These are phyloP conservation scores for Saturnispora diversa DNA, from an alignment of 805 yeast genomes.

Conservation along the genomic window DNA sequence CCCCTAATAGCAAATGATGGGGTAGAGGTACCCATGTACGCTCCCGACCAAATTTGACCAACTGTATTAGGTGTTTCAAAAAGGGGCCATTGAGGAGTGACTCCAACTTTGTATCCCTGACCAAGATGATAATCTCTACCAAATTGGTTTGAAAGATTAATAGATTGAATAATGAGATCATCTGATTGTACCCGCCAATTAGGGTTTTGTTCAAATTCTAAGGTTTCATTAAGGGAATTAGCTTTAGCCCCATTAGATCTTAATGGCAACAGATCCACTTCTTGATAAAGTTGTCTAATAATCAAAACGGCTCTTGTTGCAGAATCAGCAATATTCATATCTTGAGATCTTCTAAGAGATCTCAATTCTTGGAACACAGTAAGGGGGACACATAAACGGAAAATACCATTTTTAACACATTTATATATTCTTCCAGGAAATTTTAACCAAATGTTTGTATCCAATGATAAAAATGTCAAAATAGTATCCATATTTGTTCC, in stretches of 20 bases:
- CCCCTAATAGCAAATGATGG: slow-evolving; percentile 10
- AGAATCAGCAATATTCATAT: slow-evolving; percentile 67
- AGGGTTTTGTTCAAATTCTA: slow-evolving; percentile 65
- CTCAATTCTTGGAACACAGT: slow-evolving; percentile 73
- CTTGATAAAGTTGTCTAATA: slow-evolving; percentile 54
- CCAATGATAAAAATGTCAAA: slow-evolving; percentile 54
- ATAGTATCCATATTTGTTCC: slow-evolving; percentile 51
- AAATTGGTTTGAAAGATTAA: slow-evolving; percentile 30
- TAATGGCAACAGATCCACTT: slow-evolving; percentile 48
- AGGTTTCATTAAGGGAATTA: slow-evolving; percentile 58
- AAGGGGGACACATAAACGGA: slow-evolving; percentile 58
- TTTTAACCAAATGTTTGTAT: slow-evolving; percentile 74
- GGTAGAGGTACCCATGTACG: slow-evolving; percentile 12
- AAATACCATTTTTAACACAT: slow-evolving; percentile 50
- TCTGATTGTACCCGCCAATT: slow-evolving; percentile 69
- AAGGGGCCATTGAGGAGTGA: slow-evolving; percentile 9
- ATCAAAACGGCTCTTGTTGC: slow-evolving; percentile 76
- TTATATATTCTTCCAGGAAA: slow-evolving; percentile 73
- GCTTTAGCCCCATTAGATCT: slow-evolving; percentile 67
- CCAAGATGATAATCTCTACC: slow-evolving; percentile 26
- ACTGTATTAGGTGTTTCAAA: slow-evolving; percentile 12
- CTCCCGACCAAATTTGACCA: slow-evolving; percentile 13
- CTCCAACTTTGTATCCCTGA: slow-evolving; percentile 17
- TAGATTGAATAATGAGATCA: slow-evolving; percentile 52
- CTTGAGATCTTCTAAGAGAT: slow-evolving; percentile 61